Base-by-base conservation (phyloP, 768 basidiomycete species). In the Lentinus tigrinus region DNA sequence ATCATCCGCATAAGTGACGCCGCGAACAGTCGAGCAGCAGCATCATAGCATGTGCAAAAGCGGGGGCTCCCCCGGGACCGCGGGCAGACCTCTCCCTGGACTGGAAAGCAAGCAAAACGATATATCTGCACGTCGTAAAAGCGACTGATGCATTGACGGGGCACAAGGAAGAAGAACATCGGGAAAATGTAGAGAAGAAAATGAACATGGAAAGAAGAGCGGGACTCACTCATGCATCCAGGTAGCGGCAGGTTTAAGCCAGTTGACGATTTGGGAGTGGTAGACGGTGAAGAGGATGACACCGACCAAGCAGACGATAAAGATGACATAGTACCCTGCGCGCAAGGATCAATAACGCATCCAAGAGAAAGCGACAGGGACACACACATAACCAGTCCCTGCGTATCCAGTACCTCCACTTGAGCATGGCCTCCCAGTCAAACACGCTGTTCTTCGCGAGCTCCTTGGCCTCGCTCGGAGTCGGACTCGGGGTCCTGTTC, bases 231-330 rank as follows among this genome's bases (percentile, higher is more conserved):
- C 70, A 63, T 87, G 81, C 65, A 93, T 73, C 83, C 82, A 84
- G 28, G 78, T 75, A 0, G 89, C 87, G 5, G 79, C 77, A 0
- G 89, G 89, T 26, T 77, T 83, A 47, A 93, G 75, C 81, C 81
- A 84, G 10, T 79, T 54, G 4, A 93, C 86, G 61, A 95, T 92
- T 76, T 75, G 67, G 23, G 73, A 72, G 67, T 83, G 78, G 65
- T 75, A 78, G 34, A 78, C 64, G 8, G 74, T 74, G 68, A 79
- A 70, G 56, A 81, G 72, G 28, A 70, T 71, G 39, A 73, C 70
- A 21, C 75, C 48, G 52, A 74, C 67, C 17, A 74, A 56, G 14
- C 75, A 69, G 59, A 69, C 31, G 34, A 63, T 36, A 36, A 56
- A 61, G n/a, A 63, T 52, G 37, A 74, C 64, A 56, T 74, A 74